Base-by-base conservation (phyloP, 768 basidiomycete species). In the Suillus weaverae region DNA sequence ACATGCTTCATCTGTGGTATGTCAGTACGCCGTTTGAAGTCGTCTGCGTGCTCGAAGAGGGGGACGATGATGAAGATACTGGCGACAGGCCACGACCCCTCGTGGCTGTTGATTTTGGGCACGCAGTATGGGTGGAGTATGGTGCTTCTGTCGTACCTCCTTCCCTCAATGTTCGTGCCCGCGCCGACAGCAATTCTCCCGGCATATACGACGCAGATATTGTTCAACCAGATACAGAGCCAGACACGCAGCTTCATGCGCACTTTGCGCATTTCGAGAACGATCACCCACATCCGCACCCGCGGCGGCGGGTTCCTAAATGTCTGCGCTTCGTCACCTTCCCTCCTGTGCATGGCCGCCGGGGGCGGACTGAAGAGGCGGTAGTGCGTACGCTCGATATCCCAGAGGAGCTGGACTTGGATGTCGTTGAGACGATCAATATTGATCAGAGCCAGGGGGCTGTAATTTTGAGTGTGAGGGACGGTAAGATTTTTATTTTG, bases 101-200 rank as follows among this genome's bases (percentile, higher is more conserved):
- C 16, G 86, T 91, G n/a, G 90, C 90, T 0, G 89, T 95, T 8
- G 87, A 95, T 72, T 96, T 95, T 77, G 91, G 92, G 48, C 92
- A 94, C 70, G 90, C 94, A 20, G 89, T 92, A 41, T 91, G 92
- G 85, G 86, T 95, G 55, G 89, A 91, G 70, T 86, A 87, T 69
- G 67, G 71, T 68, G 67, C 79, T 18, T 26, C 56, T 41, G 26
- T 30, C 30, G 18, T 26, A 11, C 26, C 56, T 30, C 56, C 56
- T 11, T 2, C 5, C 56, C 56, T 41, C 20, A 26, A 59, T 39
- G 38, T 41, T 18, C 56, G 36, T 26, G 38, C 56, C 10, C 16
- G 18, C 18, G 1, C 38, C 26, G 16, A 26, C 7, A 39, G 26
- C 26, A 18, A 39, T 30, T 60, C 62, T 36, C 30, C 44, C 4